phyloP scores from a whole-genome alignment of 1,284 basidiomycete genomes.

The Marasmius tenuissimus region DNA sequence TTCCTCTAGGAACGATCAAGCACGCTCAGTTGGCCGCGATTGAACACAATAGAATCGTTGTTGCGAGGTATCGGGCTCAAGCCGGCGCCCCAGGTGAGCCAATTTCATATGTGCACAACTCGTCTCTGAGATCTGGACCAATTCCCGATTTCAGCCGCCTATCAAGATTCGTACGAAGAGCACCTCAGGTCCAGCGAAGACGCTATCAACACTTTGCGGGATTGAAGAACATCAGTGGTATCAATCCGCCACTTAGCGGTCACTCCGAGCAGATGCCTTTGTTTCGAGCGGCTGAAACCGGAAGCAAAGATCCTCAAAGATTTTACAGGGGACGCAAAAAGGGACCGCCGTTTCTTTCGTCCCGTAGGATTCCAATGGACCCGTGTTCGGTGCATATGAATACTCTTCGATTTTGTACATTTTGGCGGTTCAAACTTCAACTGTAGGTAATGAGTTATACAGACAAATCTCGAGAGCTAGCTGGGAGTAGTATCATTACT shows the following conservation, averaged over 20 bases:
- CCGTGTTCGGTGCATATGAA: no score
- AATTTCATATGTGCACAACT: neutral
- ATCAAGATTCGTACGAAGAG: slow-evolving; percentile 58
- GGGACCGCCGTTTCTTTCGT: no score
- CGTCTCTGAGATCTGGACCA: neutral
- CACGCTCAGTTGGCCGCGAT: slow-evolving; percentile 76
- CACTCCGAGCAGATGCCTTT: no score
- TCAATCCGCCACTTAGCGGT: neutral
- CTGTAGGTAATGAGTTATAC: no score
- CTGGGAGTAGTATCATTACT: no score
- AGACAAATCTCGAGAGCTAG: no score
- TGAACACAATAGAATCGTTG: slow-evolving; percentile 63
- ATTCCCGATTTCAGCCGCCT: slow-evolving; percentile 34
- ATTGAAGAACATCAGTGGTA: slow-evolving; percentile 33
- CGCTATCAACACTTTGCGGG: slow-evolving; percentile 65
- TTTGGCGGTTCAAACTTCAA: no score
- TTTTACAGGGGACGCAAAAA: no score
- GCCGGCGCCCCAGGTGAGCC: slow-evolving; percentile 51
- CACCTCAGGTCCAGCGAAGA: slow-evolving; percentile 55
- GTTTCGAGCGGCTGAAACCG: no score
- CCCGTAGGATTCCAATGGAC: no score
- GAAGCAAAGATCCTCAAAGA: no score
- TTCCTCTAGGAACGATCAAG: slow-evolving; percentile 68
- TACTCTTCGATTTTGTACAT: no score
- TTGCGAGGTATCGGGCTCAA: slow-evolving; percentile 60